These are phyloP conservation scores for Friedmanniomyces simplex DNA, from an alignment of 495 filamentous ascomycete genomes.

Conservation along the genomic window DNA sequence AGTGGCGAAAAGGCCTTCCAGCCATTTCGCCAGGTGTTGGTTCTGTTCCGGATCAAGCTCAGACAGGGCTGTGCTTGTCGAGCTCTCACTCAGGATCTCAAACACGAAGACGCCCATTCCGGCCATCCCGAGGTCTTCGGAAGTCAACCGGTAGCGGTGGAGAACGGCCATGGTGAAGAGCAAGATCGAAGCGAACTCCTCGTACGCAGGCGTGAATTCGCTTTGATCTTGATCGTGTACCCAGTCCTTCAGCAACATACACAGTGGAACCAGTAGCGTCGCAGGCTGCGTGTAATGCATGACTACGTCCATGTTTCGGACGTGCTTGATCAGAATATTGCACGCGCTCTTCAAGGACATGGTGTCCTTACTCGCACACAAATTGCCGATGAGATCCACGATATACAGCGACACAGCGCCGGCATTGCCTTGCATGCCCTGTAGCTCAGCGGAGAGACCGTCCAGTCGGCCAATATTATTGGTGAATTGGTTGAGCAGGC, in stretches of 20 bases:
- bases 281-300: conserved; percentile 71
- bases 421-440: conserved; percentile 90
- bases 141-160: conserved; percentile 67
- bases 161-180: conserved; percentile 73
- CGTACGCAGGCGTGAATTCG: conserved; percentile 92
- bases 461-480: conserved; percentile 61
- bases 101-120: conserved; percentile 61
- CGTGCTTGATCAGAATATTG: conserved; percentile 65
- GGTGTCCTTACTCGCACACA: conserved; percentile 77
- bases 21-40: conserved; percentile 71
- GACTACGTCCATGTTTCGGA: conserved; percentile 71
- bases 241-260: conserved; percentile 79
- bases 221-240: conserved; percentile 84
- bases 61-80: conserved; percentile 49
- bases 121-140: conserved; percentile 54
- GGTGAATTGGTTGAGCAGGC: conserved; percentile 62
- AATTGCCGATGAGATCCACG: conserved; percentile 66
- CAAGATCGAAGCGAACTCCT: conserved; percentile 86
- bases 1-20: conserved; percentile 73
- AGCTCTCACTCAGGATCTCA: conserved; percentile 59
- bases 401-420: conserved; percentile 78
- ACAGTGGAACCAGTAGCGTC: conserved; percentile 71
- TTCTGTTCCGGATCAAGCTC: conserved; percentile 64
- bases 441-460: conserved; percentile 65
- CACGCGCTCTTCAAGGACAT: conserved; percentile 83